Evolutionary conservation across 768 basidiomycete species (phyloP).

Genomic region (Mycena galericulata): DNA sequence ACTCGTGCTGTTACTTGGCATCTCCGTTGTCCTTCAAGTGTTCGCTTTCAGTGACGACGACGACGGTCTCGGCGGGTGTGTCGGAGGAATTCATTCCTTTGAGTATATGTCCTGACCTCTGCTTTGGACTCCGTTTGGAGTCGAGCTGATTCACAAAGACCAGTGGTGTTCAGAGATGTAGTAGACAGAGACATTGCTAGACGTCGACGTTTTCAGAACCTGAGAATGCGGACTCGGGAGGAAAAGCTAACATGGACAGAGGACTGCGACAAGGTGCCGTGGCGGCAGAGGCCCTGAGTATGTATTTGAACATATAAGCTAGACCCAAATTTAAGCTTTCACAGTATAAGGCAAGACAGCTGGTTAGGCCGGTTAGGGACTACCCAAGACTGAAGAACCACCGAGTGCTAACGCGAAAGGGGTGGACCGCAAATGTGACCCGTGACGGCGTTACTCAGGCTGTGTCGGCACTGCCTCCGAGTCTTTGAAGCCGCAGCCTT

Average conservation of each 20-base stretch:
- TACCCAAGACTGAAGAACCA: too few species aligned
- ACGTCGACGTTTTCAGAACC: conserved; percentile 24
- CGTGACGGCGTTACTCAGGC: background rate
- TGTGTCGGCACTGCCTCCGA: background rate
- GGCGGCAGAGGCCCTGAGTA: too few species aligned
- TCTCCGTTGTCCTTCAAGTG: conserved; percentile 13
- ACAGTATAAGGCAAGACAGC: too few species aligned
- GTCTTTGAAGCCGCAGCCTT: too few species aligned
- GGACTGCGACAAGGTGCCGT: too few species aligned
- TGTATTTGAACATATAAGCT: too few species aligned
- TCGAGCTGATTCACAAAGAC: conserved; percentile 7
- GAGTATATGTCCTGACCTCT: conserved; percentile 1
- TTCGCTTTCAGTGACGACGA: conserved; percentile 15
- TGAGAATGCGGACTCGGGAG: conserved; percentile 5
- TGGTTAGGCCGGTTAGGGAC: too few species aligned
- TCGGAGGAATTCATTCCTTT: conserved; percentile 2
- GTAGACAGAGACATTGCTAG: conserved; percentile 9
- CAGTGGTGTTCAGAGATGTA: background rate
- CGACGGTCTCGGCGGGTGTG: conserved; percentile 16
- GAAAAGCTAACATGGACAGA: conserved; percentile 11
- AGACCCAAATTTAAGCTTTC: too few species aligned
- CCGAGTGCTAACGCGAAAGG: too few species aligned
- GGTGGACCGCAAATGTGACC: too few species aligned
- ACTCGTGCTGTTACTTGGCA: conserved; percentile 16
- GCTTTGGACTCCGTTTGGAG: conserved; percentile 1